A percentile compares a stretch with the other conserved stretches of the same genome.
Evolutionary conservation across 2,329 filamentous ascomycete species (phyloP).

Genomic region (Coleophoma eucalyptorum): DNA sequence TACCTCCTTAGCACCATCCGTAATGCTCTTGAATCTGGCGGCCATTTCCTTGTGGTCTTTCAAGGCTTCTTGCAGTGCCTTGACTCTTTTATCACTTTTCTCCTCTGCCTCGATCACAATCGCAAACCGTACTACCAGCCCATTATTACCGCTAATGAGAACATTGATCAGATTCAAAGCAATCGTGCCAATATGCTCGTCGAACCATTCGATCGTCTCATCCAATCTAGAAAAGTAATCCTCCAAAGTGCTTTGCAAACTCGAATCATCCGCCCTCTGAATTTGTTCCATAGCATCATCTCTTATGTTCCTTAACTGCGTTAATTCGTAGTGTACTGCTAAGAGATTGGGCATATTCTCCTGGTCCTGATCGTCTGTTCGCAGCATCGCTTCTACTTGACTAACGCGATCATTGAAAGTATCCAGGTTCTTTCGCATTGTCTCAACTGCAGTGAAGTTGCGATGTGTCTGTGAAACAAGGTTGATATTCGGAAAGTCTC

Average conservation of each 20-base stretch:
- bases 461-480: slow-evolving; percentile 89
- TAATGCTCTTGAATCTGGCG: slow-evolving; percentile 90
- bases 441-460: slow-evolving; percentile 91
- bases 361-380: slow-evolving; percentile 77
- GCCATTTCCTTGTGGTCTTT: slow-evolving; percentile 95
- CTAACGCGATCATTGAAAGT: slow-evolving; percentile 76
- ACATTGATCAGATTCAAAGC: slow-evolving; percentile 88
- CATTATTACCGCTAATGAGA: slow-evolving; percentile 80
- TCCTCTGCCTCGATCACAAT: slow-evolving; percentile 94
- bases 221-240: slow-evolving; percentile 89
- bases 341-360: slow-evolving; percentile 92
- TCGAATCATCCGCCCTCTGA: slow-evolving; percentile 66
- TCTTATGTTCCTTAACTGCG: slow-evolving; percentile 85
- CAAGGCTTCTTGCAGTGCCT: slow-evolving; percentile 89
- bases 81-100: slow-evolving; percentile 88
- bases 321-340: slow-evolving; percentile 87
- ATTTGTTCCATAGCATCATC: slow-evolving; percentile 98
- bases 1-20: slow-evolving; percentile 85
- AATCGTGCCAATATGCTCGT: slow-evolving; percentile 86
- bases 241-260: slow-evolving; percentile 76
- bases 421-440: slow-evolving; percentile 88
- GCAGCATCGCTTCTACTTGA: slow-evolving; percentile 73
- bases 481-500: slow-evolving; percentile 92
- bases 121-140: slow-evolving; percentile 85
- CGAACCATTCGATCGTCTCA: slow-evolving; percentile 88